Base-by-base conservation (phyloP, 495 filamentous ascomycete genomes). In the Hypoxylon lenormandii region DNA sequence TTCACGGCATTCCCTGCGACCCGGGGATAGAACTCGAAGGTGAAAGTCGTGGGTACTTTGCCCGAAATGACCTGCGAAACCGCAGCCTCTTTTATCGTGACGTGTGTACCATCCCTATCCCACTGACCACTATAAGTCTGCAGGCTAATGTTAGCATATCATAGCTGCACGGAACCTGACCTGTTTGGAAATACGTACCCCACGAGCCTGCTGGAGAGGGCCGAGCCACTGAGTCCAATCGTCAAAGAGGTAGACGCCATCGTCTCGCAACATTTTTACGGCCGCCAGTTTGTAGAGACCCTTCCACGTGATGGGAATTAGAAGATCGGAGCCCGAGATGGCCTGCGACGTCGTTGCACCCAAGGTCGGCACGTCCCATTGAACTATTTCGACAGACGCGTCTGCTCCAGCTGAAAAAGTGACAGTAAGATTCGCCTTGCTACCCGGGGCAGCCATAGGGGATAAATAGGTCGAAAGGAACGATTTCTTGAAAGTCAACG, bases 151-250 rank as follows among this genome's bases (percentile, higher is more conserved):
- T 45, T 45, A 45, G 42, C 42, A 45, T 45, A 18, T 6, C 11
- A 7, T 3, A 2, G 42, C 23, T 26, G 5, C 5, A 26, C 5
- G 23, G 5, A 26, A 2, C 23, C 23, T 5, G 23, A 26, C 42
- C 7, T 16, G 15, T 1, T 2, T 19, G 42, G 16, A 3, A 19
- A 19, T 18, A 45, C 42, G 5, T 19, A 45, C 42, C 77, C 69
- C 74, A 37, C 74, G 57, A 0, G 78, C 85, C 62, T 84, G 75
- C 58, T 89, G 86, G 18, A 90, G 71, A 15, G 81, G 78, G 0
- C 86, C 84, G 7, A 88, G 72, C 13, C 77, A 88, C 58, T 79
- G 62, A 0, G 86, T 89, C 85, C 85, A 90, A 30, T 81, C 79
- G 68, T 89, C 87, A 13, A 84, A 78, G 28, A 89, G 66, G 58